Percentiles rank a stretch among this genome's conserved stretches.
phyloP scores from a whole-genome alignment of 169 alveolate genomes.

The Plasmodium falciparum region DNA sequence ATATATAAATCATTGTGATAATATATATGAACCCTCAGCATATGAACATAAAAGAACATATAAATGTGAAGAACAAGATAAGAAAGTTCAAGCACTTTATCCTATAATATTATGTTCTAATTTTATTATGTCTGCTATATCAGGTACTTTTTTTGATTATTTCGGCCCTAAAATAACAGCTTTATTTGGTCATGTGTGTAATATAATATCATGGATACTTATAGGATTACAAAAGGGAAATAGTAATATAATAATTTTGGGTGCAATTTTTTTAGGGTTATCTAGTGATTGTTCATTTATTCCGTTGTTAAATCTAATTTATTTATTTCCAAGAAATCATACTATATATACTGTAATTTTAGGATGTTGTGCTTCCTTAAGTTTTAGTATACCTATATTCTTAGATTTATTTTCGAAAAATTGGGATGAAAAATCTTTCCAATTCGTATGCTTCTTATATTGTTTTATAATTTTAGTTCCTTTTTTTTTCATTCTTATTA shows the following conservation, averaged over 20 bases:
- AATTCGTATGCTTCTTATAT: constrained; percentile 31
- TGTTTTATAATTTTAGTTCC: constrained; percentile 53
- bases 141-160: constrained; percentile 79
- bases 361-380: constrained; percentile 71
- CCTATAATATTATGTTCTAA: constrained; percentile 76
- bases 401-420: constrained; percentile 39
- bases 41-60: constrained; percentile 3
- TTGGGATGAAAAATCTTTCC: constrained; percentile 32
- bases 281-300: constrained; percentile 63
- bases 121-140: constrained; percentile 80
- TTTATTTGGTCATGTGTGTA: constrained; percentile 78
- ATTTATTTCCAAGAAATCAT: constrained; percentile 63
- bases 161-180: constrained; percentile 80
- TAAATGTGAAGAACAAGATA: constrained; percentile 81
- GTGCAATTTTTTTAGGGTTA: constrained; percentile 51
- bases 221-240: constrained; percentile 57
- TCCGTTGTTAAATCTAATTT: constrained; percentile 52
- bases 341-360: constrained; percentile 61
- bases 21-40: neutral
- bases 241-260: constrained; percentile 39
- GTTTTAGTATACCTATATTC: constrained; percentile 64
- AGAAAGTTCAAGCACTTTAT: constrained; percentile 80
- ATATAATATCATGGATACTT: constrained; percentile 78
- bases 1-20: constrained; percentile 35
- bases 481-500: constrained; percentile 26